Base-by-base conservation (phyloP, 1,284 basidiomycete genomes). In the Ceratobasidium theobromae region DNA sequence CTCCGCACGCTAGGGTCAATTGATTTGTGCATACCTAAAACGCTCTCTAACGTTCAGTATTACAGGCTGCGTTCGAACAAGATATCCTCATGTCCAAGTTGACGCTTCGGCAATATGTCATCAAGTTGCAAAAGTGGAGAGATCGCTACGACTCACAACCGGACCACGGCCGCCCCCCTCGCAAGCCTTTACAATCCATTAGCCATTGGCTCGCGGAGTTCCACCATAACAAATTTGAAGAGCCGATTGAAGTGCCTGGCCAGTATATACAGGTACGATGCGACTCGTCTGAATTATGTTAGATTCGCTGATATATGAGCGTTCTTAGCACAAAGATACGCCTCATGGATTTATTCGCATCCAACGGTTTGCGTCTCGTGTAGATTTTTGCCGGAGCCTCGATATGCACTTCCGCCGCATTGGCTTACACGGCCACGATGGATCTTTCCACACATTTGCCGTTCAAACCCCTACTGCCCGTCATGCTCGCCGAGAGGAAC, bases 121-220 rank as follows among this genome's bases (percentile, higher is more conserved):
- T 85, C 68, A 88, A 89, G 51, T 82, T 99, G 28, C 95, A 98
- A 74, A 83, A 84, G 69, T 99, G 97, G 97, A 84, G 96, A 57
- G 93, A 98, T 74, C 87, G 86, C 71, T 98, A 95, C 77, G 97
- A 99, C 75, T 21, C 62, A 23, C 49, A 65, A n/a, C 62, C 62
- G 38, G 62, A 65, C n/a, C 51, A 65, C 8, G 53, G 62, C 14
- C 62, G 62, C 41, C 53, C 51, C 9, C 62, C 51, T 38, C 62
- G 51, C 23, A 84, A 82, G 67, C 87, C 93, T n/a, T 79, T 99
- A 58, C 95, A 98, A 71, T 82, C 89, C 67, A 81, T 93, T 52
- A 95, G 93, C 71, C 95, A 97, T 77, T 98, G 95, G 78, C 81
- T 99, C 70, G 92, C 93, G 11, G 96, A 99, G 76, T 99, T 99